Percentiles rank a stretch among this genome's conserved stretches.
These are phyloP conservation scores for Sextonia rubra DNA, from an alignment of 164 flowering plant genomes.

Conservation along the genomic window DNA sequence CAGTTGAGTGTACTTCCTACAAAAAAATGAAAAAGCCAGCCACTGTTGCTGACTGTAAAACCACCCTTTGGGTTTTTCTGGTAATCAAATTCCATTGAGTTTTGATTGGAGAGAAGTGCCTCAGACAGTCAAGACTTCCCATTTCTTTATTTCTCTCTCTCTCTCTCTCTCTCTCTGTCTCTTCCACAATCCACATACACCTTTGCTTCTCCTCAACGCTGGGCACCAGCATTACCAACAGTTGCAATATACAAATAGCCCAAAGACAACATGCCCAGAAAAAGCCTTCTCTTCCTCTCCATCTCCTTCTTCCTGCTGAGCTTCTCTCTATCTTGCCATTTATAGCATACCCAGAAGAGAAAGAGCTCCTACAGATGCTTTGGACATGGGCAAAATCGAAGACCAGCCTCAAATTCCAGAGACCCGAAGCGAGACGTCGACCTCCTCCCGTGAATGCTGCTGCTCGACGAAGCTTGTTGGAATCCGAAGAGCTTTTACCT, in stretches of 20 bases:
- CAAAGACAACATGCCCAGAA: background rate
- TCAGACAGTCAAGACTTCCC: background rate
- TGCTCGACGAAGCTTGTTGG: constrained; percentile 26
- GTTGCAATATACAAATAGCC: background rate
- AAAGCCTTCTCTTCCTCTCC: constrained; percentile 1
- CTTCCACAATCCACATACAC: background rate
- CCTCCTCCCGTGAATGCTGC: constrained; percentile 20
- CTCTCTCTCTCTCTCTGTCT: background rate
- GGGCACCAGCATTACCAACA: background rate
- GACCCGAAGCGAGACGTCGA: constrained; percentile 9
- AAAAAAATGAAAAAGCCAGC: too few species aligned
- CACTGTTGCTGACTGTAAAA: too few species aligned
- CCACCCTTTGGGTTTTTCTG: too few species aligned
- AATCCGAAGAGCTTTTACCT: constrained; percentile 23
- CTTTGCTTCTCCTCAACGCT: constrained; percentile 14
- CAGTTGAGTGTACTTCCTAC: too few species aligned
- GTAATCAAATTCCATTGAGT: too few species aligned
- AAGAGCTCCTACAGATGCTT: constrained; percentile 24
- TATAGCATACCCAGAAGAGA: background rate
- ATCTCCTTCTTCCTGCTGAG: background rate
- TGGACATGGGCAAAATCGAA: constrained; percentile 59
- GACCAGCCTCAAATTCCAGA: constrained; percentile 20
- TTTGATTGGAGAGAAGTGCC: too few species aligned
- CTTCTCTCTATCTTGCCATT: background rate
- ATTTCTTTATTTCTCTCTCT: background rate